These are phyloP conservation scores for Ophiocordyceps unilateralis DNA, from an alignment of 2,329 filamentous ascomycete genomes.

Conservation along the genomic window DNA sequence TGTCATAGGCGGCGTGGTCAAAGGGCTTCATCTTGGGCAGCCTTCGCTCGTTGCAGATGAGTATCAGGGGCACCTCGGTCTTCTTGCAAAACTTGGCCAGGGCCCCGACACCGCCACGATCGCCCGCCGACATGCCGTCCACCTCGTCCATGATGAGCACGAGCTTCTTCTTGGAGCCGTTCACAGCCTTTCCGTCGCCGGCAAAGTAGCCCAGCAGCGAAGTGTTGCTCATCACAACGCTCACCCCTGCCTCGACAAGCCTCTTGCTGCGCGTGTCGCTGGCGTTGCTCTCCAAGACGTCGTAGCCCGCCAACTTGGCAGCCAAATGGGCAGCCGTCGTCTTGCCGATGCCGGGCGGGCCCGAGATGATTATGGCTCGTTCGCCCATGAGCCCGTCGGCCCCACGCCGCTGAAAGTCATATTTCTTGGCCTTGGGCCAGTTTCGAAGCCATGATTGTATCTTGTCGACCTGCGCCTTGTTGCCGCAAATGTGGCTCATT, in stretches of 20 bases:
- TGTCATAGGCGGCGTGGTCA: slow-evolving; percentile 66
- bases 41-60: slow-evolving; percentile 92
- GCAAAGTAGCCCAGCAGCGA: slow-evolving; percentile 86
- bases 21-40: slow-evolving; percentile 98
- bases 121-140: slow-evolving; percentile 95
- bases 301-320: slow-evolving; percentile 81
- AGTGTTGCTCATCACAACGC: slow-evolving; percentile 82
- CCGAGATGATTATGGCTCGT: slow-evolving; percentile 87
- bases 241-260: slow-evolving; percentile 74
- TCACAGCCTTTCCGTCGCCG: slow-evolving; percentile 63
- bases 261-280: slow-evolving; percentile 95
- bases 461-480: slow-evolving; percentile 78
- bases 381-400: slow-evolving; percentile 69
- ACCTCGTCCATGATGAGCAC: slow-evolving; percentile 98
- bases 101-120: slow-evolving; percentile 87
- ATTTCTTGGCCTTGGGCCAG: slow-evolving; percentile 65
- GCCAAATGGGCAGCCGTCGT: slow-evolving; percentile 92
- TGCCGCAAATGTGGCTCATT: slow-evolving; percentile 81
- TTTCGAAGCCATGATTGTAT: slow-evolving; percentile 74
- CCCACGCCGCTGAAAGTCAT: slow-evolving; percentile 66
- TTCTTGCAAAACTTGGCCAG: slow-evolving; percentile 91
- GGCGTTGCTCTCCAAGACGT: slow-evolving; percentile 87
- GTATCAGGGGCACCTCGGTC: slow-evolving; percentile 82
- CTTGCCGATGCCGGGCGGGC: slow-evolving; percentile 91
- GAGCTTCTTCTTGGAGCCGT: slow-evolving; percentile 74